phyloP scores from a whole-genome alignment of 2,329 filamentous ascomycete genomes.

The Trichoderma koningiopsis region DNA sequence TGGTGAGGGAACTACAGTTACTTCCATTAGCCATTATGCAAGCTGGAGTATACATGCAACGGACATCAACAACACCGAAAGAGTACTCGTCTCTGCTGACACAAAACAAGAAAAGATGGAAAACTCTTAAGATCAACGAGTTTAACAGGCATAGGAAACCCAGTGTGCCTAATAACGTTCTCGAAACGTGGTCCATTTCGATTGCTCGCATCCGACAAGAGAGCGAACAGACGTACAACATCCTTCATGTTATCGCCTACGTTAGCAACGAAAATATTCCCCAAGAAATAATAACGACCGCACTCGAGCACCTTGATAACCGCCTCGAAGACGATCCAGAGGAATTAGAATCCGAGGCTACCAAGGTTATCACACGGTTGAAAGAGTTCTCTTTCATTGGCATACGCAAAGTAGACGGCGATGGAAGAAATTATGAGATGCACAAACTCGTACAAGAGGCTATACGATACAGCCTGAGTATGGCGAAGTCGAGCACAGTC shows the following conservation, averaged over 20 bases:
- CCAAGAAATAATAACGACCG: not conserved
- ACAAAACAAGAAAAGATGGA: not conserved
- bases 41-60: not conserved
- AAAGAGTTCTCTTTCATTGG: conserved; percentile 2
- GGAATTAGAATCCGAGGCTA: not conserved
- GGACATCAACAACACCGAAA: not conserved
- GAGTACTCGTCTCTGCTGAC: not conserved
- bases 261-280: not conserved
- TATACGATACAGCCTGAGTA: not conserved
- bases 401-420: not conserved
- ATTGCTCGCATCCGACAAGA: not conserved
- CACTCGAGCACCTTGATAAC: not conserved
- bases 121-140: not conserved
- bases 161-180: not conserved
- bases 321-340: not conserved
- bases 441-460: conserved; percentile 14
- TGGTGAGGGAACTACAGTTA: not conserved
- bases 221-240: not conserved
- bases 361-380: not conserved
- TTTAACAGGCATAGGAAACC: not conserved
- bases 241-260: not conserved
- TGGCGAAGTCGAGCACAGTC: not conserved
- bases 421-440: not conserved
- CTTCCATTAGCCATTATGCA: not conserved
- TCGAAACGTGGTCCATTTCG: not conserved